These are phyloP conservation scores for Mycena leptocephala DNA, from an alignment of 768 basidiomycete genomes.

Conservation along the genomic window DNA sequence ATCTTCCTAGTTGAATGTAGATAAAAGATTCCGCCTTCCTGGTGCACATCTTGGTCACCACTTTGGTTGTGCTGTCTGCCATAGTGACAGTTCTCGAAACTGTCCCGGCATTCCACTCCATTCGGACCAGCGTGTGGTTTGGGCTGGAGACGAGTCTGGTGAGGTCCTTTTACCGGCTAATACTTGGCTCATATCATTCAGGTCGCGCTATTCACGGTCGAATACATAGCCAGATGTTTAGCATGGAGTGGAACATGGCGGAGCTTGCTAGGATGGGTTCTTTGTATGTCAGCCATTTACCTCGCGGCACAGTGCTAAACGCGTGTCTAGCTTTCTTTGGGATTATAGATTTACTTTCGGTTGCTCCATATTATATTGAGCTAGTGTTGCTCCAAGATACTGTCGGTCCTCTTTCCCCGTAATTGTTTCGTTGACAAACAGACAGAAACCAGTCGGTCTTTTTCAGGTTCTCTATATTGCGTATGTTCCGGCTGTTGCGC, in stretches of 20 bases:
- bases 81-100: conserved; percentile 87
- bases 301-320: conserved; percentile 32
- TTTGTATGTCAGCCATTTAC: conserved; percentile 64
- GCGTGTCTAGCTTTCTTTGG: conserved; percentile 80
- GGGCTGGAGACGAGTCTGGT: conserved; percentile 86
- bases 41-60: conserved; percentile 46
- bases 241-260: conserved; percentile 85
- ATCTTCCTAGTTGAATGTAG: background rate
- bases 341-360: conserved; percentile 88
- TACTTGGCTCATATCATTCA: background rate
- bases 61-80: conserved; percentile 82
- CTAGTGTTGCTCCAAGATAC: conserved; percentile 89
- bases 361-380: conserved; percentile 93
- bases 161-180: background rate
- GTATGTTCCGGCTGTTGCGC: conserved; percentile 90
- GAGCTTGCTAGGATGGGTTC: conserved; percentile 74
- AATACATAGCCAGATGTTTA: conserved; percentile 81
- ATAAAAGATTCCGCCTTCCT: conserved; percentile 74
- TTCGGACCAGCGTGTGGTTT: conserved; percentile 84
- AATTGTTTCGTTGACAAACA: background rate
- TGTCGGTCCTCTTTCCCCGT: conserved; percentile 58
- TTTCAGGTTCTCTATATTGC: conserved; percentile 92
- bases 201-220: conserved; percentile 90
- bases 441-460: conserved; percentile 74
- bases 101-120: conserved; percentile 81